phyloP scores from a whole-genome alignment of 2,329 filamentous ascomycete genomes.

The Stagonosporopsis vannaccii region DNA sequence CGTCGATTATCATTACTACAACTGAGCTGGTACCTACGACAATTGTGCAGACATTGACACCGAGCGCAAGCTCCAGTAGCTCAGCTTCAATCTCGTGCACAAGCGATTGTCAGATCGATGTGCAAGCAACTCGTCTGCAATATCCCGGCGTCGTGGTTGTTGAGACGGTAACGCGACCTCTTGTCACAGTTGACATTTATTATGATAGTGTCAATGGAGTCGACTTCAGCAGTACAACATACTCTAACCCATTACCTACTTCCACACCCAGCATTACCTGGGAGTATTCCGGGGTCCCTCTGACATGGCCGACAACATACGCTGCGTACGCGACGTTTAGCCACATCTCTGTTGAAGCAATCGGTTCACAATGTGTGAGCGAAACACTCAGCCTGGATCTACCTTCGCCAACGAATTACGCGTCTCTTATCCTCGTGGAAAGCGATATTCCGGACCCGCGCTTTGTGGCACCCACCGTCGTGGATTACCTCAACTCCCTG shows the following conservation, averaged over 20 bases:
- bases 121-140: slow-evolving; percentile 37
- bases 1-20: slow-evolving; percentile 25
- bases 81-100: slow-evolving; percentile 32
- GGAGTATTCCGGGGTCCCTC: slow-evolving; percentile 29
- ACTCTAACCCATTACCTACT: slow-evolving; percentile 23
- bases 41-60: slow-evolving; percentile 29
- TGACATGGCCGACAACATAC: slow-evolving; percentile 46
- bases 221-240: slow-evolving; percentile 23
- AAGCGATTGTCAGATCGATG: slow-evolving; percentile 41
- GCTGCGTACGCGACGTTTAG: slow-evolving; percentile 42
- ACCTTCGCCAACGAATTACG: slow-evolving; percentile 38
- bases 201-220: slow-evolving; percentile 19
- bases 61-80: slow-evolving; percentile 23
- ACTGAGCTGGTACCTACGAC: slow-evolving; percentile 34
- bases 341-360: slow-evolving; percentile 31
- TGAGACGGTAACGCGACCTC: slow-evolving; percentile 22
- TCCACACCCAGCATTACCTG: slow-evolving; percentile 34
- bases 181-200: slow-evolving; percentile 38
- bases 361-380: slow-evolving; percentile 32
- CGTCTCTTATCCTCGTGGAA: slow-evolving; percentile 31
- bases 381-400: slow-evolving; percentile 26
- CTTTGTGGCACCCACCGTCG: slow-evolving; percentile 37
- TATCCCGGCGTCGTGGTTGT: slow-evolving; percentile 39
- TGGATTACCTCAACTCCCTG: slow-evolving; percentile 40
- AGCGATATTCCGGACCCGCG: slow-evolving; percentile 30